Evolutionary conservation across 2,329 filamentous ascomycete species (phyloP).

Genomic region (Venturia carpophila): DNA sequence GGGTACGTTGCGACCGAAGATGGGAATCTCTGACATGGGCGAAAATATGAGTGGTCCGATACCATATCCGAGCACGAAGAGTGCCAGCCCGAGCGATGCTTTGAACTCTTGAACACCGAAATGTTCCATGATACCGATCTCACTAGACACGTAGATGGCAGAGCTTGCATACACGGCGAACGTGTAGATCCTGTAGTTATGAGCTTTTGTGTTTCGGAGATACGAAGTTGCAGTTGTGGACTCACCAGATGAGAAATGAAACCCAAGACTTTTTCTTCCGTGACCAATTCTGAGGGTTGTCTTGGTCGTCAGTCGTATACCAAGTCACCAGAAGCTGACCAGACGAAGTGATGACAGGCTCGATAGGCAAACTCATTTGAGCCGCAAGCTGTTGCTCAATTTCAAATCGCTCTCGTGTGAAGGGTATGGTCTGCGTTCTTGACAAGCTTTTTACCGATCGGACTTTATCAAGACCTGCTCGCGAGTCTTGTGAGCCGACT

Average conservation of each 20-base stretch:
- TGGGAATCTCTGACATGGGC: constrained; percentile 44
- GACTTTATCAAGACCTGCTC: not conserved
- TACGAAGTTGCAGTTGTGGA: not conserved
- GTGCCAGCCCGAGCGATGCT: constrained; percentile 41
- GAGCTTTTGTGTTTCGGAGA: not conserved
- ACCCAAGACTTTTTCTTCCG: constrained; percentile 38
- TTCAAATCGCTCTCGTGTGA: constrained; percentile 30
- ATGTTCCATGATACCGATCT: constrained; percentile 31
- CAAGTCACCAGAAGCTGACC: constrained; percentile 50
- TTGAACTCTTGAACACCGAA: constrained; percentile 41
- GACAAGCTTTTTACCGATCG: not conserved
- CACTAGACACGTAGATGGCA: constrained; percentile 44
- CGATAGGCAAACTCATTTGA: constrained; percentile 43
- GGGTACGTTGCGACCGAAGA: constrained; percentile 42
- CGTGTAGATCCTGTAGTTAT: constrained; percentile 32
- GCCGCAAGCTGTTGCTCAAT: constrained; percentile 32
- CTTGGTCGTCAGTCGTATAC: constrained; percentile 50
- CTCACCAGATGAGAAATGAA: constrained; percentile 30
- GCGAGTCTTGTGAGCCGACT: not conserved
- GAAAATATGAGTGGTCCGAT: constrained; percentile 36
- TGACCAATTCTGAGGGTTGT: constrained; percentile 56
- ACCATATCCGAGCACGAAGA: constrained; percentile 46
- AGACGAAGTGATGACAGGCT: constrained; percentile 43
- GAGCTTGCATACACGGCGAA: constrained; percentile 46
- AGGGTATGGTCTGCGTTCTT: constrained; percentile 19